Conservation (phyloP, 768 basidiomycete species). For the Atractiella rhizophila region DNA sequence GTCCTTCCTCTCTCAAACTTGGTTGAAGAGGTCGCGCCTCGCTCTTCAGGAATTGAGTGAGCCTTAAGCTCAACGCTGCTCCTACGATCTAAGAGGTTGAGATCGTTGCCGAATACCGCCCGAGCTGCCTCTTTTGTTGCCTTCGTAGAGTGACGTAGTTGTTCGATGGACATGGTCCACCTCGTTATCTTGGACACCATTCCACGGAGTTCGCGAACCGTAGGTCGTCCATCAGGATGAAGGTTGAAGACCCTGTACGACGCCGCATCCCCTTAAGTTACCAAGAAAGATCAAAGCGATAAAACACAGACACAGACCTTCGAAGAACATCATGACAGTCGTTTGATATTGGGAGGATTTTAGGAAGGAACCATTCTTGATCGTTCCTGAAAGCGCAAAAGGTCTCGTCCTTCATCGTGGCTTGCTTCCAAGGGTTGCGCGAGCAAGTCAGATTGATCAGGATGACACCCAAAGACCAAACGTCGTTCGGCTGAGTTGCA, state of each 20-base stretch:
- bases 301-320: no score
- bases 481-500: slow-evolving; percentile 59
- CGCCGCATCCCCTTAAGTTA: no score
- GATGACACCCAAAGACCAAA: slow-evolving; percentile 81
- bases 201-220: slow-evolving; percentile 35
- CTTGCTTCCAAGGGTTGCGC: slow-evolving; percentile 51
- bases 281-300: no score
- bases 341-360: slow-evolving; percentile 46
- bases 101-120: slow-evolving; percentile 8
- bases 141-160: slow-evolving; percentile 13
- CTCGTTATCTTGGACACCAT: slow-evolving; percentile 24
- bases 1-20: no score
- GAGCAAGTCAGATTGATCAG: slow-evolving; percentile 52
- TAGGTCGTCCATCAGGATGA: slow-evolving; percentile 36
- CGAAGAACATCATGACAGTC: slow-evolving; percentile 41
- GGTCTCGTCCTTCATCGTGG: slow-evolving; percentile 39
- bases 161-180: slow-evolving; percentile 16
- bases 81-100: no score
- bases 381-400: slow-evolving; percentile 52
- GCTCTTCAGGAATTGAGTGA: no score
- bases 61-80: no score
- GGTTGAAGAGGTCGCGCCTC: no score
- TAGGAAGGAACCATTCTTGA: slow-evolving; percentile 37
- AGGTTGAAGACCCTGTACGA: slow-evolving; percentile 45
- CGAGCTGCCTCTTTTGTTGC: slow-evolving; percentile 17